phyloP scores from a whole-genome alignment of 2,329 filamentous ascomycete species.

The Verticillium zaregamsianum region DNA sequence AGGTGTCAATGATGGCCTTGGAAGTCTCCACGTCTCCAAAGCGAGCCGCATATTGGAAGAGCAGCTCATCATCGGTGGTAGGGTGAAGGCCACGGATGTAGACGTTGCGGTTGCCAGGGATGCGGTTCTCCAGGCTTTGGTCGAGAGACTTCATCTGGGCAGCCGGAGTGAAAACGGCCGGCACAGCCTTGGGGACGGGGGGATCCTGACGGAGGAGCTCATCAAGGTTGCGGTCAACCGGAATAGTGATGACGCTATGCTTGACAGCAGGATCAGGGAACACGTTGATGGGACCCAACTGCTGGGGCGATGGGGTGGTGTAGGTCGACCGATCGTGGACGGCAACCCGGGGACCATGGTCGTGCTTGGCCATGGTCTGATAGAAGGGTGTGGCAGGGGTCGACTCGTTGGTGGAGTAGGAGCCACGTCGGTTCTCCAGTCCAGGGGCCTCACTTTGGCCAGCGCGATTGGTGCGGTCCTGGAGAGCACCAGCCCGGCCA shows the following conservation, averaged over 20 bases:
- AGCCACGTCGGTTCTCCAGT: conserved; percentile 62
- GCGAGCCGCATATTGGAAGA: conserved; percentile 75
- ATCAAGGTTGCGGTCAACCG: conserved; percentile 52
- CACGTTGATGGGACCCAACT: conserved; percentile 40
- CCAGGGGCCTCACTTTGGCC: conserved; percentile 47
- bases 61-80: conserved; percentile 87
- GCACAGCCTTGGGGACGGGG: conserved; percentile 79
- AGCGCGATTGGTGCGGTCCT: conserved; percentile 40
- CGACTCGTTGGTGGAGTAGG: conserved; percentile 65
- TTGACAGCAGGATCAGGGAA: conserved; percentile 39
- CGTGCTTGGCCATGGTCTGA: conserved; percentile 52
- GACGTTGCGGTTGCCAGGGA: conserved; percentile 88
- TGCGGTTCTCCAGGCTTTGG: conserved; percentile 90
- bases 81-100: conserved; percentile 96
- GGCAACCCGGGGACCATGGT: conserved; percentile 56
- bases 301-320: conserved; percentile 63
- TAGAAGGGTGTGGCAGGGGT: conserved; percentile 64
- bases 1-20: conserved; percentile 96
- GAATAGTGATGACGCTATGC: conserved; percentile 25
- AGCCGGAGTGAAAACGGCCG: conserved; percentile 79
- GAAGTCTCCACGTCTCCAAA: conserved; percentile 95
- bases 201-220: conserved; percentile 72
- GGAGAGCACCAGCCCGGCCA: conserved; percentile 38
- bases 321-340: conserved; percentile 61
- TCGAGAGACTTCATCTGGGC: conserved; percentile 87